Base-by-base conservation (phyloP, 2,329 filamentous ascomycete species). In the Stromatinia cepivora region DNA sequence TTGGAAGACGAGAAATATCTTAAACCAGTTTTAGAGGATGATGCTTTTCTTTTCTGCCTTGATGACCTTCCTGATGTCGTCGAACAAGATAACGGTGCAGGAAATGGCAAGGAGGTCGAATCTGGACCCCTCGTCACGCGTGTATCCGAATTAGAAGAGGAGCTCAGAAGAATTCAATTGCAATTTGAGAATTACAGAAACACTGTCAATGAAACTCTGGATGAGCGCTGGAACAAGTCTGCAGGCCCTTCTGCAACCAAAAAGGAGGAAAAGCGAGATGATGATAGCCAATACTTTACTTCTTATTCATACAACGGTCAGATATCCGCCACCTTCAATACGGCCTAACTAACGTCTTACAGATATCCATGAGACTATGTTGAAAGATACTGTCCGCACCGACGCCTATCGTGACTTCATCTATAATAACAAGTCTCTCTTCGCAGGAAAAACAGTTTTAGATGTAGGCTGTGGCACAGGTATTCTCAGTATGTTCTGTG, bases 311-410 rank as follows among this genome's bases (percentile, higher is more conserved):
- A 86, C 77, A 94, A 85, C 87, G 88, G 25, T 90, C 87, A 73
- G 74, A 71, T 67, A 67, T 52, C 20, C 28, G 11, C 36, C 25
- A 45, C n/a, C 13, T 45, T 52, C 54, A 57, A 68, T 73, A 69
- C 74, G 13, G n/a, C 28, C 39, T 28, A 17, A 48, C 63, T 61
- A 58, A 57, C 39, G 10, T 31, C 34, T 17, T 22, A 22, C n/a
- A 91, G 92, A 93, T 69, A 97, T 98, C 69, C 94, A 98, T 79
- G 93, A 97, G 78, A 93, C 91, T 10, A 98, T 98, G 94, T 86
- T 98, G 72, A 97, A 97, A 79, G 94, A 98, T 77, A 84, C 87
- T 0, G 85, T 97, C 53, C 90, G 94, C 65, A 98, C 94, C 15
- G 92, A 97, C 76, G 90, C 92, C 4, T 98, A 98, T 81, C 89